A percentile compares a stretch with the other conserved stretches of the same genome.
Evolutionary conservation across 2,329 filamentous ascomycete species (phyloP).

Genomic region (Cytospora piceicola): DNA sequence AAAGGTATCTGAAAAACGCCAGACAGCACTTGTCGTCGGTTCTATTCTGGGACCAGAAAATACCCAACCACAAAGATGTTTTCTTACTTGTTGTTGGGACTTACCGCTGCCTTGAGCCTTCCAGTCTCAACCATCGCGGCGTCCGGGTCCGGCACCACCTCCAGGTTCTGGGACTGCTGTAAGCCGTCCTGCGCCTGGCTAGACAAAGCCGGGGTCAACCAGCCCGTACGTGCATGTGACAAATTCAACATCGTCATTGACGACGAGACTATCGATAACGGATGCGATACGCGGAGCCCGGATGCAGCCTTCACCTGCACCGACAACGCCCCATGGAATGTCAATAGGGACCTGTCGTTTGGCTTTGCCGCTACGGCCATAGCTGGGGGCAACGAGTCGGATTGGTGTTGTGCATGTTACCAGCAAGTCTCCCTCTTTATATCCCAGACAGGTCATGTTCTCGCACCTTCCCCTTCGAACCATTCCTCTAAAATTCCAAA

Average conservation of each 20-base stretch:
- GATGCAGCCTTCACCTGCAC: conserved; percentile 63
- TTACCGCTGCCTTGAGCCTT: background rate
- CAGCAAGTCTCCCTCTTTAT: background rate
- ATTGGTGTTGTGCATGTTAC: conserved; percentile 71
- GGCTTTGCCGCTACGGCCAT: conserved; percentile 67
- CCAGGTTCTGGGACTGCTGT: conserved; percentile 68
- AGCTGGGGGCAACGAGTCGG: conserved; percentile 56
- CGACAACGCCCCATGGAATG: conserved; percentile 64
- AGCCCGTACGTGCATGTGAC: conserved; percentile 58
- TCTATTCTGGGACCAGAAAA: background rate
- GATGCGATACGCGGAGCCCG: conserved; percentile 54
- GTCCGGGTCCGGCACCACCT: background rate
- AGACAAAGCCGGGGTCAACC: conserved; percentile 56
- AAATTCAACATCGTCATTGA: conserved; percentile 57
- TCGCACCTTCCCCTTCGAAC: too few species aligned
- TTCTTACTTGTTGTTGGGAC: background rate
- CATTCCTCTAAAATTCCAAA: too few species aligned
- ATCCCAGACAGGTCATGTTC: too few species aligned
- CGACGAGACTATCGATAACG: conserved; percentile 52
- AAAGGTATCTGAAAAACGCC: background rate
- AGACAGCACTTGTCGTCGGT: background rate
- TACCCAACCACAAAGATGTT: background rate
- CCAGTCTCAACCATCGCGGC: background rate
- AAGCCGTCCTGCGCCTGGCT: conserved; percentile 69
- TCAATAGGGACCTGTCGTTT: conserved; percentile 62